Percentiles rank a stretch among this genome's conserved stretches.
These are phyloP conservation scores for Pestalotiopsis sp. DNA, from an alignment of 2,329 filamentous ascomycete species.

Conservation along the genomic window DNA sequence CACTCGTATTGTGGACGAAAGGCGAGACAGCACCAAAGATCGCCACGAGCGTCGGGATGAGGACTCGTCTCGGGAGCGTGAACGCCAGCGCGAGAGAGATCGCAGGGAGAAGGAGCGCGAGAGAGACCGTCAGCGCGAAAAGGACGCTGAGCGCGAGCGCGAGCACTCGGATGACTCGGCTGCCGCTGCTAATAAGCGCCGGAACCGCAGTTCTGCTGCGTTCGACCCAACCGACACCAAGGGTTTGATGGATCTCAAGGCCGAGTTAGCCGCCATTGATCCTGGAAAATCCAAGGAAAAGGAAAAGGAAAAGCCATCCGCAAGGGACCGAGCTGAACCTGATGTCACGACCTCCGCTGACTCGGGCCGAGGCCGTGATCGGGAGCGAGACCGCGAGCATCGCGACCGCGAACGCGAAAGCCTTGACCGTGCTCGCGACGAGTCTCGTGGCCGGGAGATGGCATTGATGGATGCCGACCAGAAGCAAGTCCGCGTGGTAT, in stretches of 20 bases:
- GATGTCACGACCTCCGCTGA: conserved; percentile 16
- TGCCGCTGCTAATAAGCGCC: conserved; percentile 38
- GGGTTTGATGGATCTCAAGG: conserved; percentile 51
- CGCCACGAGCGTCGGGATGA: conserved; percentile 18
- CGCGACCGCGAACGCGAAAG: not conserved
- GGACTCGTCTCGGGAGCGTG: conserved; percentile 21
- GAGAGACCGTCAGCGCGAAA: conserved; percentile 17
- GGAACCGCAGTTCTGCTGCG: conserved; percentile 38
- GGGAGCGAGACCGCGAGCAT: not conserved
- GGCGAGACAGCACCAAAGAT: conserved; percentile 22
- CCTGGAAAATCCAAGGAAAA: conserved; percentile 29
- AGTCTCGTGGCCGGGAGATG: conserved; percentile 45
- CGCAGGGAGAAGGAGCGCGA: conserved; percentile 12
- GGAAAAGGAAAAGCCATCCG: conserved; percentile 12
- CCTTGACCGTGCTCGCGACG: conserved; percentile 24
- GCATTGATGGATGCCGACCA: conserved; percentile 32
- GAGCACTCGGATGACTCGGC: conserved; percentile 38
- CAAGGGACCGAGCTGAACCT: conserved; percentile 18
- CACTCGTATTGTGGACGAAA: conserved; percentile 23
- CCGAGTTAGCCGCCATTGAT: conserved; percentile 48
- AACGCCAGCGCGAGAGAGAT: conserved; percentile 16
- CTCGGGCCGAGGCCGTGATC: not conserved
- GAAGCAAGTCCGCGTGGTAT: conserved; percentile 68
- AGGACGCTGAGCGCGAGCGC: conserved; percentile 10
- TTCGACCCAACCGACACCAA: conserved; percentile 58